Evolutionary conservation across 2,329 filamentous ascomycete species (phyloP).

Genomic region (Paraconiothyrium sp.): DNA sequence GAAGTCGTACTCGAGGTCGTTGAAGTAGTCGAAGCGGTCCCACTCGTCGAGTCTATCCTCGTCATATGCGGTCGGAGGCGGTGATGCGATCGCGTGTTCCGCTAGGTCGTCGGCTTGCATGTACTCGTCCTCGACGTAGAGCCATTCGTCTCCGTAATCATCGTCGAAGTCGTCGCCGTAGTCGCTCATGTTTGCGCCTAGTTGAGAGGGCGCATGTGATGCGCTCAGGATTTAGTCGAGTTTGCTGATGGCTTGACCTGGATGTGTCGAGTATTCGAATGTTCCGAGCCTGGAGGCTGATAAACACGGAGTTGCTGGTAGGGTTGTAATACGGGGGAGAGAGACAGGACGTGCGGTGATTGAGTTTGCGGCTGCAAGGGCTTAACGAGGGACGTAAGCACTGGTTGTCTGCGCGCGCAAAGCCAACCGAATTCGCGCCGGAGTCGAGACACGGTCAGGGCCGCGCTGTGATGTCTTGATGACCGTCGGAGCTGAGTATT

Average conservation of each 20-base stretch:
- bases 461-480: not conserved
- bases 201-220: not conserved
- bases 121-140: slow-evolving; percentile 59
- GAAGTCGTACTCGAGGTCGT: slow-evolving; percentile 59
- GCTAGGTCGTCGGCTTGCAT: slow-evolving; percentile 59
- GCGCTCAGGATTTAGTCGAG: not conserved
- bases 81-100: slow-evolving; percentile 57
- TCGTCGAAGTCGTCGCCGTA: slow-evolving; percentile 53
- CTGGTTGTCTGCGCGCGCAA: slow-evolving; percentile 7
- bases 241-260: not conserved
- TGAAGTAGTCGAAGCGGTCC: slow-evolving; percentile 59
- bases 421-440: slow-evolving; percentile 2
- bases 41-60: slow-evolving; percentile 52
- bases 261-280: not conserved
- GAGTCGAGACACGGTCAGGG: not conserved
- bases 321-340: not conserved
- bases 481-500: not conserved
- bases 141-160: slow-evolving; percentile 51
- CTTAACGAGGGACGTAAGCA: slow-evolving; percentile 19
- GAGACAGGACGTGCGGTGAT: not conserved
- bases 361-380: not conserved
- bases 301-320: not conserved
- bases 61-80: slow-evolving; percentile 46
- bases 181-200: slow-evolving; percentile 49
- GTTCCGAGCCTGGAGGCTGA: no score